Evolutionary conservation across 805 yeast genomes (phyloP).

Genomic region (Komagataella phaffii): DNA sequence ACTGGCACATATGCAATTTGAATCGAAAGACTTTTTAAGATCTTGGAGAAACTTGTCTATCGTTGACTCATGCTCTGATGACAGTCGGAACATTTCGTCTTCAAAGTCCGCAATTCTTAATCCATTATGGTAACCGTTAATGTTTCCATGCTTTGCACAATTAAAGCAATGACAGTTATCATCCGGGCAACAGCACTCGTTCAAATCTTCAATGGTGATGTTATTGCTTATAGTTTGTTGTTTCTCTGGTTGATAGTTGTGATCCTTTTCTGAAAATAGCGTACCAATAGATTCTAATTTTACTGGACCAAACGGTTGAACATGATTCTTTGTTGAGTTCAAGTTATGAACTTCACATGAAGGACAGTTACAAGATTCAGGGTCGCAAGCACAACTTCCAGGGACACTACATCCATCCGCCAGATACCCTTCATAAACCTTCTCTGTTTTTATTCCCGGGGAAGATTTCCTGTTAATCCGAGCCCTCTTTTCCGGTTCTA

Average conservation of each 20-base stretch:
- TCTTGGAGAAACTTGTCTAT: not conserved
- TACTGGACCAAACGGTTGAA: not conserved
- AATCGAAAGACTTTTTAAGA: not conserved
- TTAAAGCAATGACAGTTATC: constrained; percentile 16
- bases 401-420: not conserved
- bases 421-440: not conserved
- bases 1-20: not conserved
- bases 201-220: constrained; percentile 4
- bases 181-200: constrained; percentile 18
- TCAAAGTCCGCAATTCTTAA: not conserved
- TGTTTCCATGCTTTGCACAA: constrained; percentile 18
- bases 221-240: not conserved
- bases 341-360: not conserved
- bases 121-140: constrained; percentile 1
- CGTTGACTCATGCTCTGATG: not conserved
- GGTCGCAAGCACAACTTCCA: not conserved
- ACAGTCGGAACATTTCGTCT: not conserved
- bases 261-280: not conserved
- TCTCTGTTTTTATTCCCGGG: not conserved
- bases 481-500: not conserved
- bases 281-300: not conserved
- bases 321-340: not conserved
- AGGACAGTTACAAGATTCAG: not conserved
- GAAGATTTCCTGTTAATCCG: not conserved
- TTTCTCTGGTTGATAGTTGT: not conserved